Evolutionary conservation across 2,329 filamentous ascomycete species (phyloP).

Genomic region (Fusarium marasasianum): DNA sequence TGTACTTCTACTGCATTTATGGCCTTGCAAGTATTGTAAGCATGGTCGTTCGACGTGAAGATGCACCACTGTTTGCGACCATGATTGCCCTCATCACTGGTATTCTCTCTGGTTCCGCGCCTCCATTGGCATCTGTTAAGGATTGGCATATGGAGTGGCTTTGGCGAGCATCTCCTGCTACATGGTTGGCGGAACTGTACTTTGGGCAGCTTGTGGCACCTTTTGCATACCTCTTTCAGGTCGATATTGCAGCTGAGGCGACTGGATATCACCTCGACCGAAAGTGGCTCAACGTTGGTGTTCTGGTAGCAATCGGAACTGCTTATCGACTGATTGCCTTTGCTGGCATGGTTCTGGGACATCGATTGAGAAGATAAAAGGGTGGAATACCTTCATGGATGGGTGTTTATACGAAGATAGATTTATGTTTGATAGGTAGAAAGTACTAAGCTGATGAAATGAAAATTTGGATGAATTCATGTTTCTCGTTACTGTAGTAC

Average conservation of each 20-base stretch:
- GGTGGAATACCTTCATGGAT: background rate
- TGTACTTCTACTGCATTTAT: conserved; percentile 69
- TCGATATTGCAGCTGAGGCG: conserved; percentile 54
- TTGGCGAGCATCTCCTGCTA: conserved; percentile 63
- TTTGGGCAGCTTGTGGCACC: conserved; percentile 62
- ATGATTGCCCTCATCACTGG: conserved; percentile 64
- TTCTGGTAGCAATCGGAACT: conserved; percentile 55
- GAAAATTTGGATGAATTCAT: background rate
- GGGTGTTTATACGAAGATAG: background rate
- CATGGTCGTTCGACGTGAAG: conserved; percentile 64
- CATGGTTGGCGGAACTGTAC: conserved; percentile 66
- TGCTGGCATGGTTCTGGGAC: conserved; percentile 36
- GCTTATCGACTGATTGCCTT: conserved; percentile 56
- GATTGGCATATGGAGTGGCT: conserved; percentile 65
- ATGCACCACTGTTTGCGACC: conserved; percentile 65
- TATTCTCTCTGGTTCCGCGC: conserved; percentile 63
- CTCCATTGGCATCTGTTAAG: conserved; percentile 58
- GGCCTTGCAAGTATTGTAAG: conserved; percentile 62
- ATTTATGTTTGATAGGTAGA: background rate
- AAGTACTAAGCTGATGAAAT: background rate
- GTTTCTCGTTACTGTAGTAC: background rate
- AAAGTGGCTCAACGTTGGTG: conserved; percentile 56
- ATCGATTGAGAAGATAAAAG: conserved; percentile 34
- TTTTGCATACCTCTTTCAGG: conserved; percentile 60
- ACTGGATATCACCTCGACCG: conserved; percentile 58